Percentiles rank a stretch among this genome's conserved stretches.
Evolutionary conservation across 192 early-diverging fungal species (phyloP).

Genomic region (Pilaira anomala): DNA sequence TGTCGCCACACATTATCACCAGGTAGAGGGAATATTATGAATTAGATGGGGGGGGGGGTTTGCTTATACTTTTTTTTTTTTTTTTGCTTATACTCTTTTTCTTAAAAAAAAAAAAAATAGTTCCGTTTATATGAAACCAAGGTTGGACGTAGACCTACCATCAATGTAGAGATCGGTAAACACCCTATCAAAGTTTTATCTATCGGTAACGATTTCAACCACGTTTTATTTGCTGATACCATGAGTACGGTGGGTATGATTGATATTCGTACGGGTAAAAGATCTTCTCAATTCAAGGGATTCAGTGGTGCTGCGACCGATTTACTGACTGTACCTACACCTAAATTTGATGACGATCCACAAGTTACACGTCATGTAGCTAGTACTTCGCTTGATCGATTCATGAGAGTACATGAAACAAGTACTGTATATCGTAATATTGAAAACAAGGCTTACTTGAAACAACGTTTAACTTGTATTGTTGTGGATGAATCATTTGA

Average conservation of each 20-base stretch:
- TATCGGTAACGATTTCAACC: slow-evolving; percentile 43
- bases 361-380: slow-evolving; percentile 6
- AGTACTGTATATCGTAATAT: slow-evolving; percentile 45
- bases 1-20: slow-evolving; percentile 66
- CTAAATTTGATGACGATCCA: slow-evolving; percentile 3
- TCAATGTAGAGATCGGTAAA: slow-evolving; percentile 63
- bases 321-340: background rate
- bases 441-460: slow-evolving; percentile 68
- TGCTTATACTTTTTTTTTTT: background rate
- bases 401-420: slow-evolving; percentile 72
- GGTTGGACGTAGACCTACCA: slow-evolving; percentile 62
- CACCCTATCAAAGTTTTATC: slow-evolving; percentile 59
- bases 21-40: slow-evolving; percentile 35
- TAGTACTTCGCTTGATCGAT: slow-evolving; percentile 72
- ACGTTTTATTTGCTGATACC: slow-evolving; percentile 66
- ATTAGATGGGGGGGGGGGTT: background rate
- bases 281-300: slow-evolving; percentile 60
- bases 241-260: slow-evolving; percentile 57
- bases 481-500: slow-evolving; percentile 59
- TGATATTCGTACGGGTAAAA: slow-evolving; percentile 55
- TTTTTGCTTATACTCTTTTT: slow-evolving; percentile 16
- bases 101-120: too few species aligned
- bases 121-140: slow-evolving; percentile 85
- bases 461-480: slow-evolving; percentile 66
- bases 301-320: slow-evolving; percentile 55